Percentiles rank a stretch among this genome's conserved stretches.
Conservation (phyloP, 2,329 filamentous ascomycete species). For the Elsinoe necatrix region DNA sequence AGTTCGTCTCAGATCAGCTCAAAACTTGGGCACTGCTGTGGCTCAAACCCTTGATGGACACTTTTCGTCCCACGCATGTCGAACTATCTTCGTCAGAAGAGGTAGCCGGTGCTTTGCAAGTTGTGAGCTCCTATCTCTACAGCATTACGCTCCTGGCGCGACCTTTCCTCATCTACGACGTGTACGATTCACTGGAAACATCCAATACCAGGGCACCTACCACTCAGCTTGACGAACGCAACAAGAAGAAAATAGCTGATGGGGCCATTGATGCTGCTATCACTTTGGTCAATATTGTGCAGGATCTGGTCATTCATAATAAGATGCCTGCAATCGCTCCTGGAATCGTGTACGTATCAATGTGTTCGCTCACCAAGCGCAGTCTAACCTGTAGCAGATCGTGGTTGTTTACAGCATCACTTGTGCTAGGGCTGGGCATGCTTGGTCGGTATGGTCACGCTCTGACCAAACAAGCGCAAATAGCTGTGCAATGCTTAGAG, state of each 20-base stretch:
- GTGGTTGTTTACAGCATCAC: constrained; percentile 26
- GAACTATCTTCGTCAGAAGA: constrained; percentile 21
- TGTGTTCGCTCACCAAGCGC: background rate
- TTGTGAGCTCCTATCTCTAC: constrained; percentile 46
- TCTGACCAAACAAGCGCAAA: constrained; percentile 21
- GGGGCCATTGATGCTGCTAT: constrained; percentile 25
- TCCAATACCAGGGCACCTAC: constrained; percentile 17
- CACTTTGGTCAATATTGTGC: constrained; percentile 22
- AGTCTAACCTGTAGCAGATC: constrained; percentile 18
- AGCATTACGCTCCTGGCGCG: constrained; percentile 46
- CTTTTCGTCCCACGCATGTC: background rate
- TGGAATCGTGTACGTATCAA: background rate
- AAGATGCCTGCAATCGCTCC: constrained; percentile 23
- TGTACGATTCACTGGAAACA: constrained; percentile 33
- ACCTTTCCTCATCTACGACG: constrained; percentile 46
- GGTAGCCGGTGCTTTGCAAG: constrained; percentile 40
- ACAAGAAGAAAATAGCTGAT: constrained; percentile 25
- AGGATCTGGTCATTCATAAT: constrained; percentile 18
- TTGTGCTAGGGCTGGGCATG: constrained; percentile 24
- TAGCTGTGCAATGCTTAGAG: constrained; percentile 21
- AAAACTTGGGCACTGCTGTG: constrained; percentile 35
- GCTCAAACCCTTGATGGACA: constrained; percentile 27
- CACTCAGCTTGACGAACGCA: constrained; percentile 19
- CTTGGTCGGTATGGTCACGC: constrained; percentile 22
- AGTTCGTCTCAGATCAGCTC: constrained; percentile 33